Base-by-base conservation (phyloP, 345 rosid genomes). In the Hibiscus trionum region DNA sequence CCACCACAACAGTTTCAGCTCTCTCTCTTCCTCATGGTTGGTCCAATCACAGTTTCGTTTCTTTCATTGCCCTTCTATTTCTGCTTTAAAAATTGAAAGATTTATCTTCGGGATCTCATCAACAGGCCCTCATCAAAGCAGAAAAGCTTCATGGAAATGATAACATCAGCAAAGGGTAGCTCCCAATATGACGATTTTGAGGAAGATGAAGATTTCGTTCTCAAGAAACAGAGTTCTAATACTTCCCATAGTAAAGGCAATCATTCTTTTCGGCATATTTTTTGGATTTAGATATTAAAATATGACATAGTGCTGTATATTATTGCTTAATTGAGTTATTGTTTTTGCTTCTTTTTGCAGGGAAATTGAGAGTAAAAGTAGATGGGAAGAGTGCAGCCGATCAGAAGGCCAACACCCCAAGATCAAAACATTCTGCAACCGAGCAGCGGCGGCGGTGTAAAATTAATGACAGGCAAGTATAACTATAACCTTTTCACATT, bases 351-450 rank as follows among this genome's bases (percentile, higher is more conserved):
- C 27, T 11, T 27, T 44, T 71, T 76, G 5, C 82, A 85, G 97
- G 80, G 17, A 93, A 88, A 62, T 73, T 90, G 81, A 84, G 84
- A 63, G 86, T 89, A 65, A 86, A 85, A 78, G 84, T 86, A 68
- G 91, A 88, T 5, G 88, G 82, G 12, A 46, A 46, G 12, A 46
- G 12, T 46, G 53, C 82, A 66, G 75, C 80, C 58, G 99, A 93
- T 19, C 94, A 87, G 85, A 93, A 87, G 80, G 84, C 86, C n/a
- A 88, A 83, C 84, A 95, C 97, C 3, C 97, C 96, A 1, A 85
- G 97, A 71, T 95, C 99, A 70, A 95, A 95, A 84, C 99, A 95
- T 82, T 95, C 99, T 61, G 94, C 99, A 7, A 95, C 99, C 0
- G 98, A 95, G 83, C 98, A 95, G 82, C 89, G 98, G 31, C 77